A percentile compares a stretch with the other conserved stretches of the same genome.
These are phyloP conservation scores for Phoma sp. DNA, from an alignment of 2,329 filamentous ascomycete genomes.

Conservation along the genomic window DNA sequence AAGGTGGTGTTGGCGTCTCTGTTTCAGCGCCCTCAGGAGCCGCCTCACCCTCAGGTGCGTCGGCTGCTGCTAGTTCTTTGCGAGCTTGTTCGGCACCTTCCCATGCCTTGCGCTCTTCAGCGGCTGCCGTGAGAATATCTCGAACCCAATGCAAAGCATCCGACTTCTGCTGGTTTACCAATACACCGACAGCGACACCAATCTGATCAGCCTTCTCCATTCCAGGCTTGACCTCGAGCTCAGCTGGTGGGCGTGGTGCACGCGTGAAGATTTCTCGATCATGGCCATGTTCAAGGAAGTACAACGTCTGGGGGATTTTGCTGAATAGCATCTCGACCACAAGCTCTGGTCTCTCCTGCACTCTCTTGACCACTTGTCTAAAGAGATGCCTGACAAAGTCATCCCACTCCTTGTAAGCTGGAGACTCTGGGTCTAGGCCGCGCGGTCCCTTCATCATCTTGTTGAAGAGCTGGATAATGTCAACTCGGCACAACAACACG, in stretches of 20 bases:
- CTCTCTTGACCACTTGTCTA: conserved; percentile 80
- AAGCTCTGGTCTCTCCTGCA: conserved; percentile 83
- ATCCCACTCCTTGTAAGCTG: conserved; percentile 88
- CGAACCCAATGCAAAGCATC: conserved; percentile 86
- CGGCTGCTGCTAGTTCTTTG: conserved; percentile 51
- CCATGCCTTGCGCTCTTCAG: conserved; percentile 79
- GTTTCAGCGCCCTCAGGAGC: conserved; percentile 46
- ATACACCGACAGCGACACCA: conserved; percentile 77
- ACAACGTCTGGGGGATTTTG: conserved; percentile 82
- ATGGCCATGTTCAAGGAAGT: conserved; percentile 89
- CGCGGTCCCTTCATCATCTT: conserved; percentile 91
- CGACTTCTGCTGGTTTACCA: conserved; percentile 80
- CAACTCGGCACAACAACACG: conserved; percentile 86
- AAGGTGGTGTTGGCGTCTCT: conserved; percentile 48
- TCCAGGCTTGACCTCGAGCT: conserved; percentile 80
- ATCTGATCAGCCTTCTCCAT: conserved; percentile 73
- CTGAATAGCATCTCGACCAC: conserved; percentile 94
- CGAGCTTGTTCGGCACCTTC: conserved; percentile 72
- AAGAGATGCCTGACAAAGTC: conserved; percentile 86
- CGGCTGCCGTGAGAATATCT: conserved; percentile 70
- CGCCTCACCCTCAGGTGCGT: conserved; percentile 28
- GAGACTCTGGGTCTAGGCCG: conserved; percentile 70
- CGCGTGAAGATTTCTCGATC: conserved; percentile 76
- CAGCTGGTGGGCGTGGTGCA: conserved; percentile 75
- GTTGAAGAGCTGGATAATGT: conserved; percentile 87